Evolutionary conservation across 129 eudicot genomes (phyloP), one percentile per base, ranked within the genome.

Genomic region (Dittrichia graveolens): DNA sequence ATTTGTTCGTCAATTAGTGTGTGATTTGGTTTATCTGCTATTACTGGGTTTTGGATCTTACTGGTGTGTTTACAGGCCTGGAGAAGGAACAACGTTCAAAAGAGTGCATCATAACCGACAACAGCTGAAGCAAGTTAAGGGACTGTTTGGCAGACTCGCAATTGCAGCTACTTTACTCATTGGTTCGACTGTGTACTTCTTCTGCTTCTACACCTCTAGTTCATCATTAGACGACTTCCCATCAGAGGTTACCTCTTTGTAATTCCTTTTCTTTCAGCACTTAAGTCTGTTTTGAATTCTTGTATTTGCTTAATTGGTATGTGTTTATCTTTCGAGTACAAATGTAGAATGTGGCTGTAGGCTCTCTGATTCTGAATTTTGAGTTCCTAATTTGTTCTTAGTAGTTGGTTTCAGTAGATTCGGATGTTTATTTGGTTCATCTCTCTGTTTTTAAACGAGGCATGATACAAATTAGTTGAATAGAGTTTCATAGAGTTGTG

Each of bases 111-210:
- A 74, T 59, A 72, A 81, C 71, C 88, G 95, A 52, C 86, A 91
- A 49, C 93, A 82, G 77, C 72, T 82, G 85, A 91, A 82, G 88
- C 96, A 80, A 65, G 80, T 86, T n/a, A 79, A 75, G 72, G 88
- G 91, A 62, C 58, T 90, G 81, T 72, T 79, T 12, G 85, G 80
- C 18, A 90, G 57, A 75, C 76, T 94, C 5, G 70, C 82, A 15
- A 41, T 90, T 77, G 91, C 86, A 37, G 84, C 81, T 56, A 61
- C 88, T 49, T 79, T 94, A 12, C 69, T 94, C 54, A 71, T 94
- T 18, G 73, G 86, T 70, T 85, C 89, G 41, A 75, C 92, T 34
- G 50, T 90, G 50, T 90, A 88, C 58, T 86, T 87, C 63, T 50
- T 78, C 16, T 74, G 49, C 78, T 62, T 79, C 14, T 79, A 79